Conservation (phyloP, 129 eudicot genomes). For the Logfia minima region DNA sequence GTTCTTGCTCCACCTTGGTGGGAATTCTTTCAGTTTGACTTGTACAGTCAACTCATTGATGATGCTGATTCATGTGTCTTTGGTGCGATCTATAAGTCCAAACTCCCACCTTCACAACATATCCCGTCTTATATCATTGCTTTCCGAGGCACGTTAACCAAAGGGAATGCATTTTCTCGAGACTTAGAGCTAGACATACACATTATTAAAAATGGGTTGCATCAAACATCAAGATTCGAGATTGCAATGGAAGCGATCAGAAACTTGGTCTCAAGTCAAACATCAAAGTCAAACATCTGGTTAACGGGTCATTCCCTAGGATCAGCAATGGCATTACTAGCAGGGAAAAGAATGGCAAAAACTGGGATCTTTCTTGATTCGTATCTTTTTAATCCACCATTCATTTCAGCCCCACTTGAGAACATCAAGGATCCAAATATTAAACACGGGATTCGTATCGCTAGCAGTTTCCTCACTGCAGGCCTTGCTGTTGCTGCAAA, state of each 20-base stretch:
- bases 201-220: conserved; percentile 66
- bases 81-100: conserved; percentile 73
- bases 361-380: conserved; percentile 62
- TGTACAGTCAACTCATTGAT: conserved; percentile 60
- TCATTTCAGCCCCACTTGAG: conserved; percentile 86
- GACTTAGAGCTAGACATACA: conserved; percentile 77
- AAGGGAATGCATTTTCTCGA: conserved; percentile 63
- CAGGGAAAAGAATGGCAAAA: conserved; percentile 81
- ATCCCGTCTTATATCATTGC: conserved; percentile 63
- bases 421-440: conserved; percentile 60
- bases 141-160: conserved; percentile 80
- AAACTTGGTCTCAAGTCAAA: conserved; percentile 41
- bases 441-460: conserved; percentile 80
- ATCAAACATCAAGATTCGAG: conserved; percentile 68
- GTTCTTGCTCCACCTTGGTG: conserved; percentile 95
- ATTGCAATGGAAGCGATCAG: conserved; percentile 64
- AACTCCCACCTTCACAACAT: conserved; percentile 35
- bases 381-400: conserved; percentile 86
- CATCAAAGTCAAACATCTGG: conserved; percentile 66
- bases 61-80: conserved; percentile 68
- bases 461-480: conserved; percentile 87
- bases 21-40: conserved; percentile 59
- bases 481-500: conserved; percentile 78
- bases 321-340: conserved; percentile 85
- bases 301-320: conserved; percentile 92